These are phyloP conservation scores for Botryotinia convoluta DNA, from an alignment of 2,329 filamentous ascomycete genomes.

Conservation along the genomic window DNA sequence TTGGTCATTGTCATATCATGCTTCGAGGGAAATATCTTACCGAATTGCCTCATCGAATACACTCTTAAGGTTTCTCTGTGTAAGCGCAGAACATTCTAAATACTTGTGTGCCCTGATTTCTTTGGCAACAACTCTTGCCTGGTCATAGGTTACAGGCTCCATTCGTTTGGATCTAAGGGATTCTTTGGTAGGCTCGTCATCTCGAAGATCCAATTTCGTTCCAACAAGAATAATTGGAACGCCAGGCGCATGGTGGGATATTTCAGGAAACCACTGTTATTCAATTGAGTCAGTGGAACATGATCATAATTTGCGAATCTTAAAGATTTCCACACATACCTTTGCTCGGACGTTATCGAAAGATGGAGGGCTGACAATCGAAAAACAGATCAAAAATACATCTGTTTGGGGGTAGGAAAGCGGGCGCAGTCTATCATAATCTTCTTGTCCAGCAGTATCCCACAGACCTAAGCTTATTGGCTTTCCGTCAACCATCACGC, in stretches of 20 bases:
- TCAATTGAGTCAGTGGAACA: constrained; percentile 21
- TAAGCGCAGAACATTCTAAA: constrained; percentile 94
- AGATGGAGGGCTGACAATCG: constrained; percentile 93
- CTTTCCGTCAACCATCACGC: constrained; percentile 98
- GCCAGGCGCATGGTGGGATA: constrained; percentile 91
- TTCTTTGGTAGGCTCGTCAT: constrained; percentile 79
- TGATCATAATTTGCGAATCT: neutral
- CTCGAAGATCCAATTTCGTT: constrained; percentile 92
- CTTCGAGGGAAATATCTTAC: constrained; percentile 54
- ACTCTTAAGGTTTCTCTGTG: constrained; percentile 94
- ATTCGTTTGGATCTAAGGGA: constrained; percentile 87
- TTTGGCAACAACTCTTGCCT: constrained; percentile 83
- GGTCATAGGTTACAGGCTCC: constrained; percentile 94
- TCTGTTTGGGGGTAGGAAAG: constrained; percentile 98
- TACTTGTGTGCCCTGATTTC: constrained; percentile 97
- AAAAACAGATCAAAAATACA: constrained; percentile 98
- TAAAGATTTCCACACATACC: constrained; percentile 53
- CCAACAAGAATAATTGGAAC: constrained; percentile 96
- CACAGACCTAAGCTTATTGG: constrained; percentile 94
- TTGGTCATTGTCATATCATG: neutral
- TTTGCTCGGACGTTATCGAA: constrained; percentile 99
- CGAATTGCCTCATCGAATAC: constrained; percentile 98
- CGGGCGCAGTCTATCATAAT: constrained; percentile 92
- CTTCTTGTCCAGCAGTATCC: constrained; percentile 98
- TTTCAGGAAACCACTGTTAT: constrained; percentile 89